Conservation (phyloP, 768 basidiomycete genomes). For the Lyophyllum shimeji region DNA sequence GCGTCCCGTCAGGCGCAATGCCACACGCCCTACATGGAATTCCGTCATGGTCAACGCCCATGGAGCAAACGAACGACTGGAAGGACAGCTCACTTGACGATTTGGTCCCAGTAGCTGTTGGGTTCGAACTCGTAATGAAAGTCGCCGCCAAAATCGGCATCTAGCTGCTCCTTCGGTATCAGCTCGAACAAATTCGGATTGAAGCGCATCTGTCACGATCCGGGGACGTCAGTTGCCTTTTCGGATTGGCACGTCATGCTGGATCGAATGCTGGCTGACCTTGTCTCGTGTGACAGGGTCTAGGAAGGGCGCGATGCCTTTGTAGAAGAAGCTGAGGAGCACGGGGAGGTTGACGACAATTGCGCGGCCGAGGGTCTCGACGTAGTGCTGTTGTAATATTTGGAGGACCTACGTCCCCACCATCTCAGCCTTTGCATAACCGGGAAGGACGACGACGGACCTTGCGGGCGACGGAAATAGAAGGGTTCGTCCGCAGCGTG, state of each 20-base stretch:
- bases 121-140: constrained; percentile 74
- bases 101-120: constrained; percentile 75
- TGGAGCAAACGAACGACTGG: neutral
- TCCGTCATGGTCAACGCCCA: neutral
- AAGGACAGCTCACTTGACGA: constrained; percentile 54
- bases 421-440: neutral
- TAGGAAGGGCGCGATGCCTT: constrained; percentile 81
- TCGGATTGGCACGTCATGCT: neutral
- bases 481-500: constrained; percentile 81
- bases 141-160: constrained; percentile 80
- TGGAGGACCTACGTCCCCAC: constrained; percentile 50
- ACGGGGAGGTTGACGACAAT: constrained; percentile 80
- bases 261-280: constrained; percentile 35
- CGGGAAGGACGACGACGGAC: constrained; percentile 26
- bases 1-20: constrained; percentile 55
- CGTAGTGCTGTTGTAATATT: constrained; percentile 88
- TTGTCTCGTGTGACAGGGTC: constrained; percentile 90
- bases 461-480: constrained; percentile 77
- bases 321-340: constrained; percentile 76
- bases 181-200: constrained; percentile 82
- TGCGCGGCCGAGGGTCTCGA: constrained; percentile 83
- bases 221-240: neutral
- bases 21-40: constrained; percentile 49
- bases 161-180: constrained; percentile 72
- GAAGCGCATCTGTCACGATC: constrained; percentile 75